These are phyloP conservation scores for Crithidia acanthocephali DNA, from an alignment of 208 protist genomes.

Conservation along the genomic window DNA sequence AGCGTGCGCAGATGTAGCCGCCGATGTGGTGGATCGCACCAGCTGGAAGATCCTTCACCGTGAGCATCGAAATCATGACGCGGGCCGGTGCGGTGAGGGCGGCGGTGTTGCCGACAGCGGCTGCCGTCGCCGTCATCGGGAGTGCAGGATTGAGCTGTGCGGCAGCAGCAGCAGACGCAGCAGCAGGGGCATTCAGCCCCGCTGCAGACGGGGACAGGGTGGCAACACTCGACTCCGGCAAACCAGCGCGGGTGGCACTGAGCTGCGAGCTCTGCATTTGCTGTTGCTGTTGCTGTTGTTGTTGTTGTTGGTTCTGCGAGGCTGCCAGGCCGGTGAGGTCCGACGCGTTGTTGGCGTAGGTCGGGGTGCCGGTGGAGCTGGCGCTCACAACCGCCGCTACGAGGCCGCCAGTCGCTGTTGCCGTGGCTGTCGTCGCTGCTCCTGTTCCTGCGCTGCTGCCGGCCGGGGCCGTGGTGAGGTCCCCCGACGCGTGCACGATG, in stretches of 20 bases:
- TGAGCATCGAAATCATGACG: constrained; percentile 77
- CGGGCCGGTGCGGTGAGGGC: constrained; percentile 26
- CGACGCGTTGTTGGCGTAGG: background rate
- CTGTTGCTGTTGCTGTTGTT: background rate
- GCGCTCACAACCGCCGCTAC: constrained; percentile 10
- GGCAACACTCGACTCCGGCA: background rate
- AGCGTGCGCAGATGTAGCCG: constrained; percentile 86
- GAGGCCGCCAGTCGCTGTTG: background rate
- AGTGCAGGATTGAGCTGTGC: background rate
- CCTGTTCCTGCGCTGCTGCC: background rate
- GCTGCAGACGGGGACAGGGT: background rate
- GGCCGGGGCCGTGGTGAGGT: background rate
- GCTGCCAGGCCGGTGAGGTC: background rate
- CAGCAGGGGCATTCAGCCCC: background rate
- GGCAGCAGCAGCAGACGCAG: no score
- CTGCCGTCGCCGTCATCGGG: background rate
- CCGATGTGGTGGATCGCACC: constrained; percentile 83
- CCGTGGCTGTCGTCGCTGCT: background rate
- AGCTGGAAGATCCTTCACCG: constrained; percentile 83
- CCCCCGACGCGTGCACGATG: background rate
- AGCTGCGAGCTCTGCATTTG: background rate
- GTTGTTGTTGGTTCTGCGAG: constrained; percentile 1
- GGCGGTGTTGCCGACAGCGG: background rate
- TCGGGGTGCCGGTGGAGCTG: constrained; percentile 2
- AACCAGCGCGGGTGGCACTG: background rate